A percentile compares a stretch with the other conserved stretches of the same genome.
Conservation (phyloP, 768 basidiomycete genomes). For the Serendipita sp. region DNA sequence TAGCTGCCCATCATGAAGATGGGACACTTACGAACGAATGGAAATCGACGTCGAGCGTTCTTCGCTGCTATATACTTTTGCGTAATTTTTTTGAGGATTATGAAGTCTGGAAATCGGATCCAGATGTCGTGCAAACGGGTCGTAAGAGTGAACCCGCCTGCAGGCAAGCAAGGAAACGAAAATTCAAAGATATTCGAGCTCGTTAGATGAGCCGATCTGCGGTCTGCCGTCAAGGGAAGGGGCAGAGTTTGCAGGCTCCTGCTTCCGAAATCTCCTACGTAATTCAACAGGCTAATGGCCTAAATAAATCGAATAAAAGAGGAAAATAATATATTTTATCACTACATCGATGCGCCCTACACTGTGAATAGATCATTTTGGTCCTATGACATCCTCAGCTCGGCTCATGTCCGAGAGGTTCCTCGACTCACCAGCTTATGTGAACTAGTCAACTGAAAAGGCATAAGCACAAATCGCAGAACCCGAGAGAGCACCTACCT, state of each 20-base stretch:
- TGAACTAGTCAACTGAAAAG: not conserved
- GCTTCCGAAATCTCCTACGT: not conserved
- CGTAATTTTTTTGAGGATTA: not conserved
- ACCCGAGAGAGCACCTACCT: not conserved
- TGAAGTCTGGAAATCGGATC: not conserved
- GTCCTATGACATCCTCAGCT: too few species aligned
- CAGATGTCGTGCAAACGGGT: not conserved
- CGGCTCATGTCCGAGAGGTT: not conserved
- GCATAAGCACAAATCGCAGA: not conserved
- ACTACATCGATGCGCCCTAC: too few species aligned
- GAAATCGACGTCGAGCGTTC: not conserved
- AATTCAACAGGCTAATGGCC: not conserved
- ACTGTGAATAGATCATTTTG: too few species aligned
- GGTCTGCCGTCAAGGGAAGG: not conserved
- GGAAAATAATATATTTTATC: too few species aligned
- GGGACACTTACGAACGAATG: not conserved
- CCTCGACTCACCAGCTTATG: not conserved
- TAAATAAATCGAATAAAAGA: not conserved
- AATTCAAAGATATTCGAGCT: not conserved
- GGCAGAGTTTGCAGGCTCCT: not conserved
- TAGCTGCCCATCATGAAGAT: not conserved
- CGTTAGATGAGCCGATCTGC: not conserved
- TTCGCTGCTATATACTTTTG: not conserved
- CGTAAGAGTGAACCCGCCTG: conserved; percentile 1
- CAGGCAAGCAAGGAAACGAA: conserved; percentile 5